Evolutionary conservation across 169 alveolate genomes (phyloP).

Genomic region (Plasmodium ovale): DNA sequence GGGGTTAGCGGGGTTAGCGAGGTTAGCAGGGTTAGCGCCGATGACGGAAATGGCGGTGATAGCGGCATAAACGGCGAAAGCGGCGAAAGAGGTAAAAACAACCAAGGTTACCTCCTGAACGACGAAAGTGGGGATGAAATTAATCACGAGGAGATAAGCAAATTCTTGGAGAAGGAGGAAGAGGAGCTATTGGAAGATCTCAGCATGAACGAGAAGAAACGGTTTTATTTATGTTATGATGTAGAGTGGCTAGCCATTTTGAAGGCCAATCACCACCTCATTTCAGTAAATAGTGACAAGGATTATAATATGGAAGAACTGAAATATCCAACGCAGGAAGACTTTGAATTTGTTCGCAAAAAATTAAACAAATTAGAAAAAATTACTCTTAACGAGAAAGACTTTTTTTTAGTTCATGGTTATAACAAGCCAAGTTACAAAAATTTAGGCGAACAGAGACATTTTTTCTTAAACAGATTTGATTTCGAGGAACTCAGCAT

Average conservation of each 20-base stretch:
- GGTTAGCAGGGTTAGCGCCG: too few species aligned
- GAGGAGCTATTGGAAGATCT: background rate
- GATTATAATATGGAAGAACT: conserved; percentile 60
- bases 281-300: conserved; percentile 18
- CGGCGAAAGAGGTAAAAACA: background rate
- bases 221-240: conserved; percentile 40
- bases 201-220: background rate
- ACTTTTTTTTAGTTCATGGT: conserved; percentile 43
- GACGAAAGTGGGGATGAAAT: background rate
- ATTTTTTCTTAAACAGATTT: conserved; percentile 24
- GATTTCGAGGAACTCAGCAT: conserved; percentile 55
- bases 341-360: conserved; percentile 22
- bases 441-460: conserved; percentile 40
- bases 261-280: conserved; percentile 49
- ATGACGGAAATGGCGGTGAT: background rate
- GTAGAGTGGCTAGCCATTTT: conserved; percentile 67
- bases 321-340: conserved; percentile 49
- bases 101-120: background rate
- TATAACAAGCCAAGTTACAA: conserved; percentile 52
- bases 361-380: conserved; percentile 32
- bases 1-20: too few species aligned
- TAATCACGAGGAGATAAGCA: background rate
- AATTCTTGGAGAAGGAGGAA: too few species aligned
- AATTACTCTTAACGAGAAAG: conserved; percentile 28
- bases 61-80: background rate